Conservation (phyloP, 202 grass and related monocot genomes). For the Elaeis oleifera region DNA sequence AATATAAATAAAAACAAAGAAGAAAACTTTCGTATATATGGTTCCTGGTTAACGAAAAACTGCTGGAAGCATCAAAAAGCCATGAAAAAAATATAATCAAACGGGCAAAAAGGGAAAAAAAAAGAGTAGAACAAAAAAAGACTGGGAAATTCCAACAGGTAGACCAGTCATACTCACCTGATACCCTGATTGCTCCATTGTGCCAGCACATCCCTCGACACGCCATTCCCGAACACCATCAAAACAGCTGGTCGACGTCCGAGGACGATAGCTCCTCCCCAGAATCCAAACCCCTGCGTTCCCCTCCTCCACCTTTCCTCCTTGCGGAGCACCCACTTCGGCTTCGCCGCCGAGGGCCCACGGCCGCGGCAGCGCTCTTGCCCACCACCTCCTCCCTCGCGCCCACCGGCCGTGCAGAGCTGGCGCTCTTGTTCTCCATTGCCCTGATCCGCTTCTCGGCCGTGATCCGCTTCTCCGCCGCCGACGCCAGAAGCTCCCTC, state of each 20-base stretch:
- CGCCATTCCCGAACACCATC: conserved; percentile 63
- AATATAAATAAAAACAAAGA: too few species aligned
- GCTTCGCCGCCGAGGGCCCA: conserved; percentile 1
- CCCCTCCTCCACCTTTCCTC: conserved; percentile 21
- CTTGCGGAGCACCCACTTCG: not conserved
- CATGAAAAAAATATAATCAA: too few species aligned
- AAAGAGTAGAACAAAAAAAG: too few species aligned
- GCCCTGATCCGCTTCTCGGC: conserved; percentile 59
- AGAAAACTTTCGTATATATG: too few species aligned
- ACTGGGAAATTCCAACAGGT: too few species aligned
- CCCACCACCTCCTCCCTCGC: conserved; percentile 25
- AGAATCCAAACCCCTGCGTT: conserved; percentile 22
- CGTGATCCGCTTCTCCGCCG: conserved; percentile 67
- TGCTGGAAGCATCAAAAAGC: too few species aligned
- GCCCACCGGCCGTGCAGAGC: conserved; percentile 1
- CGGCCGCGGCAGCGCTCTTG: conserved; percentile 16
- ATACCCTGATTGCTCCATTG: conserved; percentile 99
- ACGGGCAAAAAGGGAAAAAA: too few species aligned
- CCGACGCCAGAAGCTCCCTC: conserved; percentile 74
- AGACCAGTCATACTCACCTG: conserved; percentile 34
- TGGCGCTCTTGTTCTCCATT: conserved; percentile 11
- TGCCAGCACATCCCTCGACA: conserved; percentile 65
- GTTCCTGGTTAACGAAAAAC: too few species aligned
- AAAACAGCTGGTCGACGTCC: conserved; percentile 55
- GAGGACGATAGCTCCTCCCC: conserved; percentile 50